These are phyloP conservation scores for Aegilops sharonensis DNA, from an alignment of 176 grass and related monocot species.

Conservation along the genomic window DNA sequence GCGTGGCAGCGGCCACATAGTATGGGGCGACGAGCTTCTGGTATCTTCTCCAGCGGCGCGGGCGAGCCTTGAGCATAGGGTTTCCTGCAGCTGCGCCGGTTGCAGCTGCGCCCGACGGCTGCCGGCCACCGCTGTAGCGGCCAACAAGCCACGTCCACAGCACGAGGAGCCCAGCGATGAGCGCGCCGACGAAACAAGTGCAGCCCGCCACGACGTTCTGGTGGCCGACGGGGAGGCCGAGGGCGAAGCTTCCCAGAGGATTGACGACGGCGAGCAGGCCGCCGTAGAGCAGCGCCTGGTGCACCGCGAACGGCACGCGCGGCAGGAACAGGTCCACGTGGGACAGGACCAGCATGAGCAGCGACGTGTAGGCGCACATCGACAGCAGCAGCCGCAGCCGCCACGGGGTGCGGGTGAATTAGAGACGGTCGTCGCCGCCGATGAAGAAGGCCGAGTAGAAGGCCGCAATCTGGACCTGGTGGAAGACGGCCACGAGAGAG, in stretches of 20 bases:
- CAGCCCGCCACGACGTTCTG: neutral
- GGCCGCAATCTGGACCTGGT: neutral
- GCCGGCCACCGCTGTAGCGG: no score
- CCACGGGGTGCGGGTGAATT: neutral
- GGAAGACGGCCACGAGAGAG: neutral
- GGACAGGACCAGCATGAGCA: neutral
- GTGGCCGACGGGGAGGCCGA: neutral
- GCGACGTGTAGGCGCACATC: neutral
- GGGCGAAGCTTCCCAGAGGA: neutral
- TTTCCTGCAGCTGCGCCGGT: no score
- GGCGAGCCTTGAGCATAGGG: no score
- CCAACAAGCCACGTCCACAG: neutral
- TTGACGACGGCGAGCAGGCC: neutral
- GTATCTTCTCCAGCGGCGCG: no score
- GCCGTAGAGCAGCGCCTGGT: neutral
- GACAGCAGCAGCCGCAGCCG: neutral
- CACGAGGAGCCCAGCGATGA: neutral
- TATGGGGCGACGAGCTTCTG: no score
- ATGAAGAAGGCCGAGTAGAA: neutral
- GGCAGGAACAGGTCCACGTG: neutral
- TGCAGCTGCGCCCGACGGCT: no score
- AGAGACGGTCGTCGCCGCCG: neutral
- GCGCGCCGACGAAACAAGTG: neutral
- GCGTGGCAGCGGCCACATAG: no score
- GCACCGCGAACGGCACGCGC: neutral